phyloP scores from a whole-genome alignment of 2,329 filamentous ascomycete species.

The Ophiostoma triangulosporum region DNA sequence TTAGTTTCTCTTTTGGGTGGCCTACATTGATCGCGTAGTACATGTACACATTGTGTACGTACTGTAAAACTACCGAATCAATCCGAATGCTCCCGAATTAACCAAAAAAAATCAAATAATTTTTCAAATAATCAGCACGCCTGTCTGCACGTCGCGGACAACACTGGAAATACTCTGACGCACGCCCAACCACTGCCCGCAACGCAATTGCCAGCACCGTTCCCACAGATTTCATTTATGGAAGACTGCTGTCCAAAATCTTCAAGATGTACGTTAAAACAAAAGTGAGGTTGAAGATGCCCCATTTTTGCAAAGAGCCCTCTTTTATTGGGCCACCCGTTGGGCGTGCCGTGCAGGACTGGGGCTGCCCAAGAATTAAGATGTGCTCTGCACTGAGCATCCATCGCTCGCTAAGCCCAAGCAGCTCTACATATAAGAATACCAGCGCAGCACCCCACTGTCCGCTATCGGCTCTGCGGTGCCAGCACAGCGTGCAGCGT shows the following conservation, averaged over 20 bases:
- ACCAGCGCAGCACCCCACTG: background rate
- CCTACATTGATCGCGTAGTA: too few relatives aligned
- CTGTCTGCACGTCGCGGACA: background rate
- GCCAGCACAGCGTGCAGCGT: constrained; percentile 1
- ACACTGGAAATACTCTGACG: background rate
- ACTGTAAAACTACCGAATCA: too few relatives aligned
- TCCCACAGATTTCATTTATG: background rate
- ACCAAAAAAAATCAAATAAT: too few relatives aligned
- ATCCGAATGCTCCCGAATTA: too few relatives aligned
- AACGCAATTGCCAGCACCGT: background rate
- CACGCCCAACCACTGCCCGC: background rate
- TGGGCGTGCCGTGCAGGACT: background rate
- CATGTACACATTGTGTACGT: too few relatives aligned
- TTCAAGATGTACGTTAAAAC: background rate
- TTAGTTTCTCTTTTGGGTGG: too few relatives aligned
- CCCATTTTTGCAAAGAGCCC: background rate
- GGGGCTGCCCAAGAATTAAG: background rate
- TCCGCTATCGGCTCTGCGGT: constrained; percentile 1
- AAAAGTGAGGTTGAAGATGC: background rate
- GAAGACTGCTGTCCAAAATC: background rate
- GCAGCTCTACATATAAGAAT: background rate
- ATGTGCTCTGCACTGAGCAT: background rate
- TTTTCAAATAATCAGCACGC: background rate
- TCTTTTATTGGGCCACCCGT: constrained; percentile 3
- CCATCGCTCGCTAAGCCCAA: too few relatives aligned